A percentile compares a stretch with the other conserved stretches of the same genome.
Conservation (phyloP, 768 basidiomycete genomes). For the Grammothele lineata region DNA sequence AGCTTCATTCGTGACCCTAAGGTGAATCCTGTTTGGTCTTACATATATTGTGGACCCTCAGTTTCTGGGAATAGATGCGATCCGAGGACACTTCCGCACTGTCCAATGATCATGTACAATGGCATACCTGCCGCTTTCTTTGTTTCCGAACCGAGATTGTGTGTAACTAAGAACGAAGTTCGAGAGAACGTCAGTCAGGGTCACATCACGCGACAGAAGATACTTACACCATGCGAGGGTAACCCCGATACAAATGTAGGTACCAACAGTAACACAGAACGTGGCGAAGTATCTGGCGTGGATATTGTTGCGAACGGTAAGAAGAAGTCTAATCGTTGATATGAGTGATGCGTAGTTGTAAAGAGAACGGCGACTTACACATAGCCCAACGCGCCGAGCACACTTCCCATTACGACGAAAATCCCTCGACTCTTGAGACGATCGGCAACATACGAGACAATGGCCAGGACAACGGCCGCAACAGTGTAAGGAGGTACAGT, state of each 20-base stretch:
- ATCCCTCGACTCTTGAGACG: conserved; percentile 53
- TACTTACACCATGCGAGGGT: conserved; percentile 74
- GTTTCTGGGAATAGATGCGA: conserved; percentile 64
- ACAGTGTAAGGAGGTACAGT: conserved; percentile 80
- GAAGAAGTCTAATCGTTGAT: conserved; percentile 37
- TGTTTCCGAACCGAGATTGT: conserved; percentile 75
- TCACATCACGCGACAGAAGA: neutral
- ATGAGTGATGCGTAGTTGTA: too few species aligned
- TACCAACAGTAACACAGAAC: conserved; percentile 71
- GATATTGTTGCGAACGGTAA: conserved; percentile 46
- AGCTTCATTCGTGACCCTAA: neutral
- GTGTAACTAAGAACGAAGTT: too few species aligned
- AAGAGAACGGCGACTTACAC: too few species aligned
- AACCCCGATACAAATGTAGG: conserved; percentile 68
- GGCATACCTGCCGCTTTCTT: conserved; percentile 75
- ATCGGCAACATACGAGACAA: conserved; percentile 59
- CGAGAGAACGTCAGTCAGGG: conserved; percentile 50
- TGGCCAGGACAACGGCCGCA: conserved; percentile 52
- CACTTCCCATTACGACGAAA: conserved; percentile 40
- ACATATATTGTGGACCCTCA: conserved; percentile 54
- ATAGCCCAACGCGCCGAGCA: conserved; percentile 55
- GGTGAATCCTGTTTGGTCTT: neutral
- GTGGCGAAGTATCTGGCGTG: conserved; percentile 70
- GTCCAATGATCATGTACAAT: conserved; percentile 77
- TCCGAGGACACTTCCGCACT: conserved; percentile 72